Evolutionary conservation across 2,329 filamentous ascomycete genomes (phyloP).

Genomic region (Fusarium sp.): DNA sequence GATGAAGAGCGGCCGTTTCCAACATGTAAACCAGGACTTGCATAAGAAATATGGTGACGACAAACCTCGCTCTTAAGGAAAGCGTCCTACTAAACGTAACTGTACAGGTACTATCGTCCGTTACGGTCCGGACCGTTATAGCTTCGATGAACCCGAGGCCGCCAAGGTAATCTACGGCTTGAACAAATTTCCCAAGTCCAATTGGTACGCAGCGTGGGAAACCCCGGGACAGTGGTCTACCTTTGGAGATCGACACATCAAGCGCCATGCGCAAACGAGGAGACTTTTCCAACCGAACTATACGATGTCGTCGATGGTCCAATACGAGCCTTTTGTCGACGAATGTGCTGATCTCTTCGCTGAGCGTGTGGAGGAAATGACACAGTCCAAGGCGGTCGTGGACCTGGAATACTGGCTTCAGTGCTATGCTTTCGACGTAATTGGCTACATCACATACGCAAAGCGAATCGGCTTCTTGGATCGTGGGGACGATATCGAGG

Average conservation of each 20-base stretch:
- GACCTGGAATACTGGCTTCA: constrained; percentile 52
- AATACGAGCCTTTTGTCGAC: constrained; percentile 51
- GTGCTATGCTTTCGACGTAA: constrained; percentile 56
- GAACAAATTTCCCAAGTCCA: constrained; percentile 49
- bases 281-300: constrained; percentile 47
- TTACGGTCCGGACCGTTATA: constrained; percentile 60
- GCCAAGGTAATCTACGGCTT: constrained; percentile 52
- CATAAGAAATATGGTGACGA: constrained; percentile 47
- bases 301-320: constrained; percentile 49
- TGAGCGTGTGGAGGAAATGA: constrained; percentile 46
- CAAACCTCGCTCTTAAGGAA: accelerated
- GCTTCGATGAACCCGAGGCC: constrained; percentile 55
- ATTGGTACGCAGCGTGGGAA: constrained; percentile 48
- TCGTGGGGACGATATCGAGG: constrained; percentile 48
- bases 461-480: constrained; percentile 53
- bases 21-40: constrained; percentile 44
- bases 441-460: constrained; percentile 51
- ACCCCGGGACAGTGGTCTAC: constrained; percentile 39
- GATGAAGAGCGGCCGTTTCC: constrained; percentile 44
- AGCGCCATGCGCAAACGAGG: constrained; percentile 44
- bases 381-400: constrained; percentile 24
- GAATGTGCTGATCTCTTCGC: constrained; percentile 47
- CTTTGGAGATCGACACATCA: constrained; percentile 47
- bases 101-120: constrained; percentile 53
- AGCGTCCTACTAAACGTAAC: constrained; percentile 1